A percentile compares a stretch with the other conserved stretches of the same genome.
Conservation (phyloP, 306 rosid genomes). For the Castanospermum australe region DNA sequence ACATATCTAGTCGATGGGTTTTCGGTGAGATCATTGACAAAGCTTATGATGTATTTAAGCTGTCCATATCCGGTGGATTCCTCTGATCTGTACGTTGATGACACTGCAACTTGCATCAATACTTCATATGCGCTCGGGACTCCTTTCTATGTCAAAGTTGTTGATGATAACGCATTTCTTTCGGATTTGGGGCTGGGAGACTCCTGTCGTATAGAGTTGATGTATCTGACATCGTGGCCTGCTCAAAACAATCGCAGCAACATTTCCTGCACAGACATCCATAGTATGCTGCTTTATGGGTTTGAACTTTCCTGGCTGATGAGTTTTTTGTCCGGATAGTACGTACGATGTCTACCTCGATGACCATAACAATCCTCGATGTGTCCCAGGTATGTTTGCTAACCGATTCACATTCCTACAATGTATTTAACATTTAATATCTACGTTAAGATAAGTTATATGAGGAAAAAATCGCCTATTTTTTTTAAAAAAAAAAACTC, state of each 20-base stretch:
- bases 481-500: too few relatives aligned
- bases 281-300: background rate
- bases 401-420: too few relatives aligned
- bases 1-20: too few relatives aligned
- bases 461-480: too few relatives aligned
- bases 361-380: background rate
- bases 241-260: background rate
- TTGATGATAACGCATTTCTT: background rate
- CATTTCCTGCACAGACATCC: background rate
- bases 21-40: too few relatives aligned
- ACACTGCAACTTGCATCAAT: background rate
- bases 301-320: background rate
- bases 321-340: background rate
- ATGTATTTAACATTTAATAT: too few relatives aligned
- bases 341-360: rapidly evolving
- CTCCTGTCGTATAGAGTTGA: background rate
- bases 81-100: background rate
- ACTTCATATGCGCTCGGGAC: background rate
- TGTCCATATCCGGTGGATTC: background rate
- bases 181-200: background rate
- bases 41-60: background rate
- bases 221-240: conserved; percentile 5
- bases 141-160: background rate
- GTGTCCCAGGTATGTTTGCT: background rate
- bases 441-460: too few relatives aligned